Base-by-base conservation (phyloP, 163 green algal genomes). In the Trebouxiophyceae sp. region DNA sequence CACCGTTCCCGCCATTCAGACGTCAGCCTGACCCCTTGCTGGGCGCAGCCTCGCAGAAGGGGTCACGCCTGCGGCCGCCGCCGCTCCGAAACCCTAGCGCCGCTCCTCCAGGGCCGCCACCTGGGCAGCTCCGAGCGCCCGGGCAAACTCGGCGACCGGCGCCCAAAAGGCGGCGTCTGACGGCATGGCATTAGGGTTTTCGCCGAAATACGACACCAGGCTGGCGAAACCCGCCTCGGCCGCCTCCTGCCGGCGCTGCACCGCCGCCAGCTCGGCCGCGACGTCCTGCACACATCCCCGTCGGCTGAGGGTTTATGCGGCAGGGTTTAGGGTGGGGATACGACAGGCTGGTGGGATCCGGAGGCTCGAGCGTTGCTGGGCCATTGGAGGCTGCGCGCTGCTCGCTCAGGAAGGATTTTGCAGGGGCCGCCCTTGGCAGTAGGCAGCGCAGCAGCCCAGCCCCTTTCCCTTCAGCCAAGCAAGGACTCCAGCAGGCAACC, bases 131-230 rank as follows among this genome's bases (percentile, higher is more conserved):
- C 46, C 56, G 55, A 75, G 60, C 4, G 7, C 29, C 39, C 70
- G 26, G 12, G 73, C 65, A 60, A 82, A 82, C 0, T 8, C 19
- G n/a, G 33, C 34, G 20, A 84, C 12, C 2, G 70, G 58, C 22
- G 27, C 20, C 77, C 77, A 84, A 47, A 81, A 77, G 46, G 75
- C 73, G 29, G 66, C 65, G 62, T 84, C 77, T 33, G 6, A 63
- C 8, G 57, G 24, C n/a, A 78, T 27, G 1, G 70, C 70, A 0
- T 63, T 54, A 0, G 70, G 24, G 29, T 75, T 79, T 62, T 84
- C 77, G 4, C 77, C 77, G 34, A 76, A 84, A 59, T 63, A 77
- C 31, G 69, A 64, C 4, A 79, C 70, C 68, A 80, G 44, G 23
- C 29, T 32, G 2, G 61, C 64, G 62, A 82, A 82, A 19, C 45